Evolutionary conservation across 345 rosid genomes (phyloP).

Genomic region (Salix viminalis): DNA sequence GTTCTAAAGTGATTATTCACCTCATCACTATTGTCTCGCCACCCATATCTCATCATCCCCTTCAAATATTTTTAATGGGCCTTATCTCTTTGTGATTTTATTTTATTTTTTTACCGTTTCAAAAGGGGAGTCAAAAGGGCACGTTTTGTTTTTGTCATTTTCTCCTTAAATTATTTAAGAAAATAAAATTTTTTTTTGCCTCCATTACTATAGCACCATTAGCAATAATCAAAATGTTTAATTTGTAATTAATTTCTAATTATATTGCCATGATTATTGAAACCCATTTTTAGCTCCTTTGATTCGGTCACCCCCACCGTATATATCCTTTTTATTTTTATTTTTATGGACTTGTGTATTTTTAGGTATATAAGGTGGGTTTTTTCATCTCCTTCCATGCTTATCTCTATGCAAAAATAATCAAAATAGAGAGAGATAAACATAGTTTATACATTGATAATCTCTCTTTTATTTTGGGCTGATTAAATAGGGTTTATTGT

Average conservation of each 20-base stretch:
- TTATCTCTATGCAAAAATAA: constrained; percentile 9
- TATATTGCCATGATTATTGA: background rate
- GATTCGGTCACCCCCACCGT: background rate
- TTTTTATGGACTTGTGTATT: background rate
- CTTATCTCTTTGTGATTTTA: background rate
- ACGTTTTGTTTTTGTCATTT: constrained; percentile 11
- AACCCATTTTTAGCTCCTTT: constrained; percentile 3
- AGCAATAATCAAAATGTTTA: background rate
- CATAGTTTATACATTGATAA: background rate
- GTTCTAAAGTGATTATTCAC: constrained; percentile 7
- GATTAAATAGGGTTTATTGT: constrained; percentile 13
- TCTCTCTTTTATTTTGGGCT: background rate
- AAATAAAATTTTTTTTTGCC: background rate
- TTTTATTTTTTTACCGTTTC: constrained; percentile 33
- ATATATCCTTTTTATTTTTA: background rate
- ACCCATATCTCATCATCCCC: constrained; percentile 6
- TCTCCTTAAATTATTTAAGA: background rate
- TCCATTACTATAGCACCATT: background rate
- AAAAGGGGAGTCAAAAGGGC: constrained; percentile 26
- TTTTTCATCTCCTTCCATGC: background rate
- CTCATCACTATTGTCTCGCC: constrained; percentile 10
- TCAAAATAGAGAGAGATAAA: background rate
- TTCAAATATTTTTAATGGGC: background rate
- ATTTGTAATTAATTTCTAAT: background rate
- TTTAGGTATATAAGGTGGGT: background rate